Conservation (phyloP, 352 stramenopile species). For the Phytophthora vignae region DNA sequence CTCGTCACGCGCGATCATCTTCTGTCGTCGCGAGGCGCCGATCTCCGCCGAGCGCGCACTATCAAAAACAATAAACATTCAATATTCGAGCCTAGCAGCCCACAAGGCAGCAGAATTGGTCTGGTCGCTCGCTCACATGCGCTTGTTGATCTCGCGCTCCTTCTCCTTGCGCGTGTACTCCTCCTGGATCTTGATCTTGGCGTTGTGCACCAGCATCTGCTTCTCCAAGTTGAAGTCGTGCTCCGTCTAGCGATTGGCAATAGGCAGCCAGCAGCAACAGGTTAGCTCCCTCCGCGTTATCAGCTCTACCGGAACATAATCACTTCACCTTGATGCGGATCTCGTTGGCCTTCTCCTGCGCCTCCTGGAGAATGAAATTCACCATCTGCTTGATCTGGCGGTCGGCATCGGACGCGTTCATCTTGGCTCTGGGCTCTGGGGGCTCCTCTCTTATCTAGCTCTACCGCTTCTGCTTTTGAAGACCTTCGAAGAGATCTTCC, state of each 20-base stretch:
- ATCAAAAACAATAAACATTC: background rate
- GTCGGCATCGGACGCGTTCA: conserved; percentile 88
- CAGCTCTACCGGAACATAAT: background rate
- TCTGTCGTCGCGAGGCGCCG: conserved; percentile 95
- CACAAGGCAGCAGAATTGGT: conserved; percentile 1
- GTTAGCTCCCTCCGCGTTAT: background rate
- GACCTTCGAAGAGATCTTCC: conserved; percentile 27
- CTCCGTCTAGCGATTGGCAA: conserved; percentile 88
- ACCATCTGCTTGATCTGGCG: conserved; percentile 96
- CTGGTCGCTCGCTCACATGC: conserved; percentile 57
- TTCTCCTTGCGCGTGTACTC: conserved; percentile 98
- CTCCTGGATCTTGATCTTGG: conserved; percentile 98
- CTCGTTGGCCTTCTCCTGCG: conserved; percentile 99
- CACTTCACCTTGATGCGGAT: conserved; percentile 96
- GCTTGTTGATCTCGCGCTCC: conserved; percentile 95
- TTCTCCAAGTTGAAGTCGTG: conserved; percentile 99
- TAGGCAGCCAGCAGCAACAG: background rate
- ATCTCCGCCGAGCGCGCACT: conserved; percentile 94
- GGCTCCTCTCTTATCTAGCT: background rate
- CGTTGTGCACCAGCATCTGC: conserved; percentile 98
- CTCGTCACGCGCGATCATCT: conserved; percentile 95
- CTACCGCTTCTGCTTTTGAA: conserved; percentile 25
- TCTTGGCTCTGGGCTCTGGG: conserved; percentile 34
- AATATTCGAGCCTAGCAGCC: background rate
- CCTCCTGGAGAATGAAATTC: conserved; percentile 99